Evolutionary conservation across 257 asterid genomes (phyloP), one percentile per base, ranked within the genome.

Genomic region (Primulina eburnea): DNA sequence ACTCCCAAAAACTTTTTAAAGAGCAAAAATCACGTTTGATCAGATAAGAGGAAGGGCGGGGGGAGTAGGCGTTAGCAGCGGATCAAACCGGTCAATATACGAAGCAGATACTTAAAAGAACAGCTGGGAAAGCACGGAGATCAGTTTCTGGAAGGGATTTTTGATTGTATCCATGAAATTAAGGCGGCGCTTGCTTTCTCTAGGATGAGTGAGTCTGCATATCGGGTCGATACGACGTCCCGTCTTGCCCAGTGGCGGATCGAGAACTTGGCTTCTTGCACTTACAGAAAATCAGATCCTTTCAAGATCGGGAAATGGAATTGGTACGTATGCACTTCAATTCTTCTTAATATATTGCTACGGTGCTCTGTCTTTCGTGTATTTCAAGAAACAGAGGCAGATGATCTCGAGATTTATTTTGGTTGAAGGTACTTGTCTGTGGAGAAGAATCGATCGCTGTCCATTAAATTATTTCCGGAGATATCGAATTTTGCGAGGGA

Each of bases 121-220:
- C 91, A 85, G 75, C 97, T 91, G 99, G 99, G 97, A 81, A 94
- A 89, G 83, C 84, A 83, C 83, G 91, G 96, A 76, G 96, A 90
- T 70, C 81, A 79, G 79, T 81, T 84, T 76, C 71, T 84, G 86
- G 95, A 83, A 65, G 91, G 96, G 4, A 72, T 94, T 7, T 84
- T 91, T 73, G 96, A 83, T 69, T 89, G 99, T 56, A 80, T 94
- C 89, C 82, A 89, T 94, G 99, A 94, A 78, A 87, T 90, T 84
- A 83, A 92, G 8, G 71, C 87, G 67, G 97, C 96, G 12, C 80
- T 93, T 38, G 86, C 67, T 20, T 86, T 78, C 83, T 20, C 83
- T 38, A 90, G 88, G 88, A 94, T 91, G 97, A 94, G 77, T 35
- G 97, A 91, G 34, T 91, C 96, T 47, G 95, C 95, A 18, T 89